These are phyloP conservation scores for Amanita pseudoporphyria DNA, from an alignment of 768 basidiomycete species.

Conservation along the genomic window DNA sequence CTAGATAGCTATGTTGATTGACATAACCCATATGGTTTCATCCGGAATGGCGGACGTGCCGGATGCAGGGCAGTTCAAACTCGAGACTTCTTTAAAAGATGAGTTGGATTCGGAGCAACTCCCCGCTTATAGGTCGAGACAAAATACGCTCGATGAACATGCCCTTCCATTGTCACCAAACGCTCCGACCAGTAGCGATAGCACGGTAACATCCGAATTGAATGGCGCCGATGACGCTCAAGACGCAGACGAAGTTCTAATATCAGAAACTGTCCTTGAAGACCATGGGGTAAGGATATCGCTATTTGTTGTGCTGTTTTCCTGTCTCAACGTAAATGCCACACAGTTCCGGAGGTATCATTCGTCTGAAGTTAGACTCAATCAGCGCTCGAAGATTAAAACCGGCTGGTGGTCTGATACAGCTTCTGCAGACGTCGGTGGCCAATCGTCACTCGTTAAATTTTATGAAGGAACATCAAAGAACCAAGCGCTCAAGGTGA, in stretches of 20 bases:
- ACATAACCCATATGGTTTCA: conserved; percentile 31
- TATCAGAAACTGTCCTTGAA: conserved; percentile 14
- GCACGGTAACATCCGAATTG: background rate
- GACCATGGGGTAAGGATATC: conserved; percentile 24
- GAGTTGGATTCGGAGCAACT: background rate
- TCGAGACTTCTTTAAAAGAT: background rate
- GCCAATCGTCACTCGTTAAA: conserved; percentile 31
- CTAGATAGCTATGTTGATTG: conserved; percentile 37
- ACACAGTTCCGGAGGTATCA: conserved; percentile 39
- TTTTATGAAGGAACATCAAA: conserved; percentile 30
- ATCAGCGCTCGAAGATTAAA: conserved; percentile 25
- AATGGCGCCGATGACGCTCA: background rate
- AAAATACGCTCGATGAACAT: background rate
- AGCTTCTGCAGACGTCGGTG: conserved; percentile 29
- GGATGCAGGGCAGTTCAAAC: conserved; percentile 1
- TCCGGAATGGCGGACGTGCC: conserved; percentile 10
- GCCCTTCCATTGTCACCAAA: background rate
- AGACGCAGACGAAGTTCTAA: conserved; percentile 9
- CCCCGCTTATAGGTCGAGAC: background rate
- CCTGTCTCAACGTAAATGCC: background rate
- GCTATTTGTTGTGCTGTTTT: background rate
- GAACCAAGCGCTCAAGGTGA: conserved; percentile 22
- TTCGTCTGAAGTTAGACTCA: conserved; percentile 35
- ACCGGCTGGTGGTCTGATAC: conserved; percentile 40
- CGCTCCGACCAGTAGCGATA: too few relatives aligned